A percentile compares a stretch with the other conserved stretches of the same genome.
These are phyloP conservation scores for Porcisia hertigi DNA, from an alignment of 208 protist genomes.

Conservation along the genomic window DNA sequence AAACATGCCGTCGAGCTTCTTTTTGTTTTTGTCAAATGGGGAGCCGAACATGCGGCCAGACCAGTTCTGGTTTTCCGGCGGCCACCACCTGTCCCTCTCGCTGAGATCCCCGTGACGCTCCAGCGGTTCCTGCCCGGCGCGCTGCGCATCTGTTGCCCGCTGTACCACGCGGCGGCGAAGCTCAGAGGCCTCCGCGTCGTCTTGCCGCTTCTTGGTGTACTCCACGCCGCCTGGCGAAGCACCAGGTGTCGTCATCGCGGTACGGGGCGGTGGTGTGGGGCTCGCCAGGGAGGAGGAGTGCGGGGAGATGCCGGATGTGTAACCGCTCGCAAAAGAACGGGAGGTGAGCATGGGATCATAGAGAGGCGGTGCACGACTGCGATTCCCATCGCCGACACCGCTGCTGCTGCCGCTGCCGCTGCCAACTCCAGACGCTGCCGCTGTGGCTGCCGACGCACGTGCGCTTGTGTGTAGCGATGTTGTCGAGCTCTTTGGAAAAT, in stretches of 20 bases:
- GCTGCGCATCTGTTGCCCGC: slow-evolving; percentile 69
- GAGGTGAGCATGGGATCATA: slow-evolving; percentile 11
- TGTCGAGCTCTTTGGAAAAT: background rate
- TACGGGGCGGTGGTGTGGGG: slow-evolving; percentile 38
- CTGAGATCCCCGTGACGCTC: slow-evolving; percentile 12
- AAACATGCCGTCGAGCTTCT: slow-evolving; percentile 81
- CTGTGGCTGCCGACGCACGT: slow-evolving; percentile 4
- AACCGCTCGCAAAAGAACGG: slow-evolving; percentile 5
- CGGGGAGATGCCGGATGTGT: slow-evolving; percentile 24
- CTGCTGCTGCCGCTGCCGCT: background rate
- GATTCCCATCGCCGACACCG: background rate
- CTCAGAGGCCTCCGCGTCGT: slow-evolving; percentile 44
- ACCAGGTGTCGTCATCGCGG: slow-evolving; percentile 61
- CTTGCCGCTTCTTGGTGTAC: slow-evolving; percentile 55
- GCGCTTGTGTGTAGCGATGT: background rate
- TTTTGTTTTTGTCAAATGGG: slow-evolving; percentile 74
- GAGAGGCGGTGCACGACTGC: slow-evolving; percentile 14
- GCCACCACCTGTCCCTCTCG: slow-evolving; percentile 72
- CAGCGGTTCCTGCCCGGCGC: slow-evolving; percentile 54
- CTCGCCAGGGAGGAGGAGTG: slow-evolving; percentile 32
- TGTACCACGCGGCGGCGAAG: slow-evolving; percentile 52
- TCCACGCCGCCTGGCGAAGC: slow-evolving; percentile 79
- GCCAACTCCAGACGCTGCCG: background rate
- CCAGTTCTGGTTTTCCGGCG: slow-evolving; percentile 66
- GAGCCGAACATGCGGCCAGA: slow-evolving; percentile 74